Evolutionary conservation across 176 grass and related monocot species (phyloP).

Genomic region (Guadua angustifolia): DNA sequence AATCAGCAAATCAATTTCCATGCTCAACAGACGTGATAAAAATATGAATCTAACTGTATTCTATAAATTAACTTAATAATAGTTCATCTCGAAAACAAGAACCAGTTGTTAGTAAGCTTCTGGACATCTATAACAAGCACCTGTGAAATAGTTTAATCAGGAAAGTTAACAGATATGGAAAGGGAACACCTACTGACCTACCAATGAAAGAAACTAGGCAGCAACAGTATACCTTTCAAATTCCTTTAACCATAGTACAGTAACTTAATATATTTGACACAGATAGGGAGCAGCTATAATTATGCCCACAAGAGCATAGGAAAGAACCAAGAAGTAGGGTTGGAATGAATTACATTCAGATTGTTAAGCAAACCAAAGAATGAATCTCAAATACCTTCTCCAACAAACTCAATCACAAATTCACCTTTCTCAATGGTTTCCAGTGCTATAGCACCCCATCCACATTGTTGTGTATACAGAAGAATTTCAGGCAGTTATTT

Average conservation of each 20-base stretch:
- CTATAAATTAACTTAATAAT: background rate
- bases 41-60: background rate
- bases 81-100: constrained; percentile 2
- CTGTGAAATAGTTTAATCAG: background rate
- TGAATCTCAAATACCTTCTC: constrained; percentile 70
- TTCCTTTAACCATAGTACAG: background rate
- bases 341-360: background rate
- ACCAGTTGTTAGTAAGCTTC: background rate
- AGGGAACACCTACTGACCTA: background rate
- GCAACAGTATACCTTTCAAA: background rate
- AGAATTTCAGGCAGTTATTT: constrained; percentile 12
- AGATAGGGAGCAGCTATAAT: background rate
- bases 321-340: background rate
- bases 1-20: background rate
- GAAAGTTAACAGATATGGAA: constrained; percentile 9
- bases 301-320: constrained; percentile 16
- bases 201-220: constrained; percentile 2
- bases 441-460: constrained; percentile 75
- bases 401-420: constrained; percentile 97
- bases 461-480: constrained; percentile 76
- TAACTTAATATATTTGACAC: constrained; percentile 4
- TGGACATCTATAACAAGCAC: constrained; percentile 1
- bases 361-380: constrained; percentile 28
- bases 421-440: constrained; percentile 78
- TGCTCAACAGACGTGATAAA: constrained; percentile 7